phyloP scores from a whole-genome alignment of 768 basidiomycete species.

The Lyophyllum atratum region DNA sequence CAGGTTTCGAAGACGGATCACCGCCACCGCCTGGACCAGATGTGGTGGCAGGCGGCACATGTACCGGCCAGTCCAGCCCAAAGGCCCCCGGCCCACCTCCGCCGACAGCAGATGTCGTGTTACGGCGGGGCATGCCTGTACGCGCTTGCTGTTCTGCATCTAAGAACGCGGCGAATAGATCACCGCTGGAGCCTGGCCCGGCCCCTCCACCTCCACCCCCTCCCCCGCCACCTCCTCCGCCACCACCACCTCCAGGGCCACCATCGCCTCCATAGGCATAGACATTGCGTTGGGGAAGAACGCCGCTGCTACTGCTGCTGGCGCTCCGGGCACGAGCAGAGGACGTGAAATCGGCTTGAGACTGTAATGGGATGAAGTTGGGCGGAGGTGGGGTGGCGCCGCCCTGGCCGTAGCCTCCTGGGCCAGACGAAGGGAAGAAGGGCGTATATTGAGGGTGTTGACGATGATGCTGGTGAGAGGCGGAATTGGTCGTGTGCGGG shows the following conservation, averaged over 20 bases:
- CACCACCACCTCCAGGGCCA: slow-evolving; percentile 13
- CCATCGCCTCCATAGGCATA: slow-evolving; percentile 5
- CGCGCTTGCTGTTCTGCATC: slow-evolving; percentile 30
- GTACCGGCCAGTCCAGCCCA: slow-evolving; percentile 39
- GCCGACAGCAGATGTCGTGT: slow-evolving; percentile 11
- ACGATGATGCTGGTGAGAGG: slow-evolving; percentile 12
- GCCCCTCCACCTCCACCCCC: not conserved
- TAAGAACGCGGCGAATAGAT: slow-evolving; percentile 26
- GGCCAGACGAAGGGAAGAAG: slow-evolving; percentile 27
- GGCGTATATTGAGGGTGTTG: slow-evolving; percentile 21
- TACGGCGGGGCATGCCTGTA: slow-evolving; percentile 7
- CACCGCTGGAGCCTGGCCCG: slow-evolving; percentile 8
- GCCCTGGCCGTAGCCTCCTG: not conserved
- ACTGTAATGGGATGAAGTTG: slow-evolving; percentile 32
- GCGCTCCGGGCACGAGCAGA: slow-evolving; percentile 9
- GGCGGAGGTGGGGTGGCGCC: slow-evolving; percentile 22
- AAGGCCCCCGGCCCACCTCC: slow-evolving; percentile 17
- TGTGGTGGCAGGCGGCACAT: slow-evolving; percentile 11
- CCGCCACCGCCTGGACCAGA: not conserved
- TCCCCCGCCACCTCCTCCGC: slow-evolving; percentile 14
- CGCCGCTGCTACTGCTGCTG: not conserved
- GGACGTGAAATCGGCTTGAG: slow-evolving; percentile 22
- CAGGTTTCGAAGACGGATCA: slow-evolving; percentile 4
- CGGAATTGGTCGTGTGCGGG: not conserved
- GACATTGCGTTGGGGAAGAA: slow-evolving; percentile 4